Conservation (phyloP, 345 rosid species). For the Populus davidiana region DNA sequence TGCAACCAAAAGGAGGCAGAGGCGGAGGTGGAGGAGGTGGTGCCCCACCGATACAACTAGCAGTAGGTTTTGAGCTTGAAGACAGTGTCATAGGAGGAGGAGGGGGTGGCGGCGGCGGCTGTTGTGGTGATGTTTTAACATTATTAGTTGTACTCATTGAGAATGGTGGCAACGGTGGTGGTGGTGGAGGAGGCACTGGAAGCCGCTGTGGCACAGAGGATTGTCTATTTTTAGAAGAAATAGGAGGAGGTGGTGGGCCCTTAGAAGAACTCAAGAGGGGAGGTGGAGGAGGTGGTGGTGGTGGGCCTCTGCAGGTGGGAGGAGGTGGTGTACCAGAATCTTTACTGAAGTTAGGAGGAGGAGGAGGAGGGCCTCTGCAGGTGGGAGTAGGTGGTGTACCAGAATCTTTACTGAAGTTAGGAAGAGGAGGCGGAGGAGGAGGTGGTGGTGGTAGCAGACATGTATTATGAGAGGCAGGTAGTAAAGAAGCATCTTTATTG, state of each 20-base stretch:
- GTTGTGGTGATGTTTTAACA: neutral
- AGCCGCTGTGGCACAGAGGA: constrained; percentile 1
- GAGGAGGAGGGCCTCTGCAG: constrained; percentile 12
- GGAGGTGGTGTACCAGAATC: neutral
- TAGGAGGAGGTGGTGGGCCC: constrained; percentile 3
- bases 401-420: constrained; percentile 10
- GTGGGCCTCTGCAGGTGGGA: neutral
- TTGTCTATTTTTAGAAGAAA: constrained; percentile 3
- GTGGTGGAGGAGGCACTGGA: constrained; percentile 31
- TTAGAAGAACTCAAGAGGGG: constrained; percentile 20
- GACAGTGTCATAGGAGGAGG: constrained; percentile 9
- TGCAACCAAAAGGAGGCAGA: neutral
- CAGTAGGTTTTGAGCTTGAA: constrained; percentile 22
- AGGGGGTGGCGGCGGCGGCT: neutral
- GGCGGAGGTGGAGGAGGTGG: constrained; percentile 27
- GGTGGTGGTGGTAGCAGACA: constrained; percentile 19
- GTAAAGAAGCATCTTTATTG: neutral
- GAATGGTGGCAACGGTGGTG: constrained; percentile 28
- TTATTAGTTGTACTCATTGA: constrained; percentile 8
- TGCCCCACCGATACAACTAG: constrained; percentile 24
- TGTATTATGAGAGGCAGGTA: constrained; percentile 1
- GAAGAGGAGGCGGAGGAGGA: constrained; percentile 28
- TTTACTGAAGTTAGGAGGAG: neutral
- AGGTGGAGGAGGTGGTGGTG: constrained; percentile 33
- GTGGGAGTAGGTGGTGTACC: neutral